These are phyloP conservation scores for Skeletonema menzelii DNA, from an alignment of 108 stramenopile species.

Conservation along the genomic window DNA sequence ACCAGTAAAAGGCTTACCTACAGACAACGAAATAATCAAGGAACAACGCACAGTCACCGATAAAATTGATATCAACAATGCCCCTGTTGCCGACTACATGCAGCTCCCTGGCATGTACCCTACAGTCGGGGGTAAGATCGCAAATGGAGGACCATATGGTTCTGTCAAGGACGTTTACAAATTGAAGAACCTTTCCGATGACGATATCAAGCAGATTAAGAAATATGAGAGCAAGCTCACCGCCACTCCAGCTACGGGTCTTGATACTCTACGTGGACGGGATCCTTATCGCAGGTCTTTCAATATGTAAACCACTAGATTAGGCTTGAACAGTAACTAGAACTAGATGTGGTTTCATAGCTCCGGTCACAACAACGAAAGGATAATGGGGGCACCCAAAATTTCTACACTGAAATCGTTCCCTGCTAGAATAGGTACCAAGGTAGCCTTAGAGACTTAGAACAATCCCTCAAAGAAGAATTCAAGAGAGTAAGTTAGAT, in stretches of 20 bases:
- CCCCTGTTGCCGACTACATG: conserved; percentile 75
- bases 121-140: conserved; percentile 35
- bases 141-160: conserved; percentile 63
- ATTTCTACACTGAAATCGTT: background rate
- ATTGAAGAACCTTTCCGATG: conserved; percentile 51
- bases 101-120: conserved; percentile 58
- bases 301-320: background rate
- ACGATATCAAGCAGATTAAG: conserved; percentile 67
- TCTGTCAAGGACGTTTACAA: conserved; percentile 68
- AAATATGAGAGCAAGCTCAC: conserved; percentile 68
- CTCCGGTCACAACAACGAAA: background rate
- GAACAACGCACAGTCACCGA: conserved; percentile 21
- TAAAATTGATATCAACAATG: conserved; percentile 67
- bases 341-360: background rate
- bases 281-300: conserved; percentile 9
- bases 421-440: background rate
- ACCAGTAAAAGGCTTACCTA: background rate
- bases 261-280: conserved; percentile 4
- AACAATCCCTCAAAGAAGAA: background rate
- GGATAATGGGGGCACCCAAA: background rate
- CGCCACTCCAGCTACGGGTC: conserved; percentile 38
- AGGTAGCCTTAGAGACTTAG: no score
- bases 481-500: background rate
- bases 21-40: conserved; percentile 7
- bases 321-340: background rate